Conservation (phyloP, 139 green algal species). For the Chlamydomonas eustigma region DNA sequence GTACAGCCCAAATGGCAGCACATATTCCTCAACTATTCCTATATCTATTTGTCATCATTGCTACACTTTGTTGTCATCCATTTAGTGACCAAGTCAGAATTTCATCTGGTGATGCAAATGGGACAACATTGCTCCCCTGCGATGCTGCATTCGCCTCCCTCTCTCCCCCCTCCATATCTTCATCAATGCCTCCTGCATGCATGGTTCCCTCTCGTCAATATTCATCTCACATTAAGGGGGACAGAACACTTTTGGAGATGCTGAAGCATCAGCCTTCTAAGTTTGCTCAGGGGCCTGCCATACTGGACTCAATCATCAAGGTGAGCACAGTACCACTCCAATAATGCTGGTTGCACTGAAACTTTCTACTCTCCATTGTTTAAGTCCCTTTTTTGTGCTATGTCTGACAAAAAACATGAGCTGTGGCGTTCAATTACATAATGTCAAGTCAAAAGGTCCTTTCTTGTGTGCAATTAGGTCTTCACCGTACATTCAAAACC, state of each 20-base stretch:
- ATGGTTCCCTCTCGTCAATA: slow-evolving; percentile 4
- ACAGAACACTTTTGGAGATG: slow-evolving; percentile 18
- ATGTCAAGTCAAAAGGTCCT: no score
- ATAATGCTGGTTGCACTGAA: background rate
- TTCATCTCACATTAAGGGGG: slow-evolving; percentile 28
- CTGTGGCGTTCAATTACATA: no score
- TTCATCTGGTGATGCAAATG: no score
- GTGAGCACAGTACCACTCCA: slow-evolving; percentile 17
- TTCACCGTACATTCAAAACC: slow-evolving; percentile 13
- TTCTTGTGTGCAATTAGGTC: slow-evolving; percentile 4
- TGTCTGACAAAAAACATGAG: no score
- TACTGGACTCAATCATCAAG: slow-evolving; percentile 74
- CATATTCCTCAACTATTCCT: no score
- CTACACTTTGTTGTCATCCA: no score
- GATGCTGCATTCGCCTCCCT: background rate
- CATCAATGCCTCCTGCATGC: background rate
- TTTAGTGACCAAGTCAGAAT: no score
- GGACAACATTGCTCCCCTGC: background rate
- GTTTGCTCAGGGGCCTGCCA: slow-evolving; percentile 22
- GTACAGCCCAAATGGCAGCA: no score
- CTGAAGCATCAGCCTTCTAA: slow-evolving; percentile 9
- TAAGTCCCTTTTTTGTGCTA: background rate
- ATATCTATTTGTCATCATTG: no score
- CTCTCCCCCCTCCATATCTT: background rate
- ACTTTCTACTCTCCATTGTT: background rate